Evolutionary conservation across 179 eudicot genomes (phyloP).

Genomic region (Pouteria campechiana): DNA sequence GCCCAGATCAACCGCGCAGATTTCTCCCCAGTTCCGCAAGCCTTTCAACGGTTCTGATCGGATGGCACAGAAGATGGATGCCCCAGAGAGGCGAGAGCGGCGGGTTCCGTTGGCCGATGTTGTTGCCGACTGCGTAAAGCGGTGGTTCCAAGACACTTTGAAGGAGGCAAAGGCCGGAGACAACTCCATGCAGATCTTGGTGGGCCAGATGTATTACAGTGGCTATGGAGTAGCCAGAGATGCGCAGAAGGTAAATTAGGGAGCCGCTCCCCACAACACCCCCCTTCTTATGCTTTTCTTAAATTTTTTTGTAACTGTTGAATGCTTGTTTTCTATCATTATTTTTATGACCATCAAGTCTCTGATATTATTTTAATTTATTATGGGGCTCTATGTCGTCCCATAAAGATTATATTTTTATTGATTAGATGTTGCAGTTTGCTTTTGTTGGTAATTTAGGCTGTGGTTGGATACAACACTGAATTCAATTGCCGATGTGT

Average conservation of each 20-base stretch:
- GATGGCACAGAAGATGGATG: constrained; percentile 11
- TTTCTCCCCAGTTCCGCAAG: constrained; percentile 1
- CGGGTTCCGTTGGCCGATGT: constrained; percentile 38
- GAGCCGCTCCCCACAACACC: too few relatives aligned
- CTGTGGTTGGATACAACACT: too few relatives aligned
- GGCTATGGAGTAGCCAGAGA: constrained; percentile 45
- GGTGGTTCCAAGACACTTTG: constrained; percentile 53
- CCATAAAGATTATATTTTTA: too few relatives aligned
- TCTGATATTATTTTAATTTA: too few relatives aligned
- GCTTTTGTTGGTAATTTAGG: too few relatives aligned
- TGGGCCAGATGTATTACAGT: constrained; percentile 47
- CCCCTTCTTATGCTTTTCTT: too few relatives aligned
- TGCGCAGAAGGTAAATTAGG: constrained; percentile 26
- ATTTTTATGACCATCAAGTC: too few relatives aligned
- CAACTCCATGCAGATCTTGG: constrained; percentile 42
- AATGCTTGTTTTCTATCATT: too few relatives aligned
- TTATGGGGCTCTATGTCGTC: too few relatives aligned
- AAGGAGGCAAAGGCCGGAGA: constrained; percentile 56
- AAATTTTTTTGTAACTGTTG: too few relatives aligned
- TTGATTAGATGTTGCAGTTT: too few relatives aligned
- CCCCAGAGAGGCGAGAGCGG: constrained; percentile 1
- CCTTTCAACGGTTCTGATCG: not conserved
- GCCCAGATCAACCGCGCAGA: constrained; percentile 7
- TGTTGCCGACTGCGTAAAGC: constrained; percentile 41
- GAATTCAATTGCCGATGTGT: too few relatives aligned